Evolutionary conservation across 805 yeast species (phyloP), one percentile per base, ranked within the genome.

Genomic region (Yamadazyma paraphyllophila): DNA sequence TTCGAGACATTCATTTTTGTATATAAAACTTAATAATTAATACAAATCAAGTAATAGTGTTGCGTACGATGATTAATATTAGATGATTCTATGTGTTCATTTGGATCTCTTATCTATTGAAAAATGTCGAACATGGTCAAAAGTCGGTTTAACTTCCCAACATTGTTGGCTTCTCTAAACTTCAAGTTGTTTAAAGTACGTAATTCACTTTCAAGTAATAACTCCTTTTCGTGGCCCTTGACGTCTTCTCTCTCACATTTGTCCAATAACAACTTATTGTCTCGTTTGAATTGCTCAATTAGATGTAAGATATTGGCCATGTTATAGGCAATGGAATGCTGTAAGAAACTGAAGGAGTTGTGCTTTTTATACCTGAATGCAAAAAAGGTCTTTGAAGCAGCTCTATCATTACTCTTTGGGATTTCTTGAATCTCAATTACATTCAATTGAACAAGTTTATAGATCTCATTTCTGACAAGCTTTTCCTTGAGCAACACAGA

Each of bases 191-290:
- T 79, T 53, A 90, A 69, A 52, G 88, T 92, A 46, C 80, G 76
- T 52, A 87, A 69, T 63, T 92, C 99, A 39, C 83, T 77, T 15
- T 85, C 83, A 33, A 90, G 69, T 39, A 94, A 66, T 49, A 86
- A 74, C 55, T 85, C 89, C 26, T 78, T 79, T 60, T 88, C 96
- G 52, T 79, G 78, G 1, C 94, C 96, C 57, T 80, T 81, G 13
- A 92, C 97, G 59, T 94, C 98, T 50, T 86, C 96, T 66, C 99
- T 78, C 51, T 84, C 85, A 46, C 91, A 82, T 63, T 92, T 92
- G 25, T 83, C 83, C 44, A 91, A 68, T 46, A 92, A 73, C 6
- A 84, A 81, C 30, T 77, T 70, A 60, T 89, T 82, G 30, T 81
- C 83, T 17, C 63, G 63, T 50, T 87, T 83, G 46, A 82, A 58